Conservation (phyloP, 2,329 filamentous ascomycete genomes). For the Apiospora sp. region DNA sequence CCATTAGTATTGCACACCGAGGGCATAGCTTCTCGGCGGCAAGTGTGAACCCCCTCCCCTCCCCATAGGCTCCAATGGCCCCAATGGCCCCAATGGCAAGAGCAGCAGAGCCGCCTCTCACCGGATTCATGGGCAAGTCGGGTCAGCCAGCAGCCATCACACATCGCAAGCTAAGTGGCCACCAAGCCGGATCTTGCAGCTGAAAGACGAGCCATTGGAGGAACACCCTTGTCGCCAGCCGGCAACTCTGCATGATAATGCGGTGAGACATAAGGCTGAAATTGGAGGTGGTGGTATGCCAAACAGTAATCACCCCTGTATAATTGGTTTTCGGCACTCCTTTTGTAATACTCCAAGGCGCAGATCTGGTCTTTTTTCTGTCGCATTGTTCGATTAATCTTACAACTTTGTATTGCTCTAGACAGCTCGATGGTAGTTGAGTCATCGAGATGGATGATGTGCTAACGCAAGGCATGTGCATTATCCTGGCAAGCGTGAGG, state of each 20-base stretch:
- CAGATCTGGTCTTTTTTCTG: neutral
- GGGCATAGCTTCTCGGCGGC: neutral
- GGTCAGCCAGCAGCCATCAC: neutral
- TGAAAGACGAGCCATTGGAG: neutral
- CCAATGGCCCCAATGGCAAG: neutral
- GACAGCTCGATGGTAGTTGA: too few species aligned
- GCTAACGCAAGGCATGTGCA: neutral
- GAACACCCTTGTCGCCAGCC: neutral
- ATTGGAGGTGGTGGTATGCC: neutral
- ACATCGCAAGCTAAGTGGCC: neutral
- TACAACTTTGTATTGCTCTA: too few species aligned
- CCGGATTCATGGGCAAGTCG: neutral
- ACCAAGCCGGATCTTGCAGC: neutral
- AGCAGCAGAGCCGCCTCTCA: constrained; percentile 12
- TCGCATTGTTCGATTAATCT: neutral
- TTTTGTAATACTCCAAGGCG: neutral
- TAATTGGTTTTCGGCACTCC: neutral
- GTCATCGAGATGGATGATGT: neutral
- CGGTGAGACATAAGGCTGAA: constrained; percentile 18
- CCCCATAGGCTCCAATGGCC: neutral
- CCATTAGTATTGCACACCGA: neutral
- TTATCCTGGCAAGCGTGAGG: neutral
- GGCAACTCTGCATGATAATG: neutral
- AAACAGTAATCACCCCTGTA: neutral
- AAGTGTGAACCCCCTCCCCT: neutral